A percentile compares a stretch with the other conserved stretches of the same genome.
Evolutionary conservation across 371 early-diverging fungal species (phyloP).

Genomic region (Gilbertella persicaria): DNA sequence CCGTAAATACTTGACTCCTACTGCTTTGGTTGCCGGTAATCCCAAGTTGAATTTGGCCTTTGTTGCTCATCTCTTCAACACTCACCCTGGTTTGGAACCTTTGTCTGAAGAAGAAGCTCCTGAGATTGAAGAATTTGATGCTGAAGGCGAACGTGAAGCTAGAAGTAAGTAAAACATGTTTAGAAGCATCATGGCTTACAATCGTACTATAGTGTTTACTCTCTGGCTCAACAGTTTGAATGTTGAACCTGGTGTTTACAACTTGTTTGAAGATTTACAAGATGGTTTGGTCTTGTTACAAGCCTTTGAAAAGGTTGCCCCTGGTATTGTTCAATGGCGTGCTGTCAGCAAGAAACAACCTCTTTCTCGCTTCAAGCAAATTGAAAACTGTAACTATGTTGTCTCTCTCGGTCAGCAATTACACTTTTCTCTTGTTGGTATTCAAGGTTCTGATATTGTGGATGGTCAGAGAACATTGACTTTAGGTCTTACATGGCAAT

Average conservation of each 20-base stretch:
- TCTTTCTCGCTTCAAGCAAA: conserved; percentile 88
- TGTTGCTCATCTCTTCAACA: conserved; percentile 94
- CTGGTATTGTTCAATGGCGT: conserved; percentile 90
- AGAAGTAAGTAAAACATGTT: conserved; percentile 50
- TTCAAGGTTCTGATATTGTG: conserved; percentile 93
- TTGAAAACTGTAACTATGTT: conserved; percentile 95
- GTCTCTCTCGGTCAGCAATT: conserved; percentile 85
- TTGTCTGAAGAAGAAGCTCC: conserved; percentile 86
- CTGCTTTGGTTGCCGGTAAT: conserved; percentile 92
- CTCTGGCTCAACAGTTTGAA: conserved; percentile 95
- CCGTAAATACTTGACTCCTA: conserved; percentile 91
- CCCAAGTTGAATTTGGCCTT: conserved; percentile 95
- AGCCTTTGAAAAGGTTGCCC: conserved; percentile 90
- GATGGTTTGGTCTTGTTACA: conserved; percentile 86
- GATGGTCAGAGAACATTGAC: conserved; percentile 90
- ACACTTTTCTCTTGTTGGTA: conserved; percentile 90
- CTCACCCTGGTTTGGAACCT: conserved; percentile 89
- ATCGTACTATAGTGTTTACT: conserved; percentile 69
- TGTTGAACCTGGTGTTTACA: conserved; percentile 94
- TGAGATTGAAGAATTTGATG: conserved; percentile 87
- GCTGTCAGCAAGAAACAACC: conserved; percentile 76
- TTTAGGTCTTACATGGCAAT: conserved; percentile 91
- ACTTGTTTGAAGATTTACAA: conserved; percentile 82
- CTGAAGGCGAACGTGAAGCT: conserved; percentile 94
- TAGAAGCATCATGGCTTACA: no score